These are phyloP conservation scores for Priceomyces medius DNA, from an alignment of 805 yeast species.

Conservation along the genomic window DNA sequence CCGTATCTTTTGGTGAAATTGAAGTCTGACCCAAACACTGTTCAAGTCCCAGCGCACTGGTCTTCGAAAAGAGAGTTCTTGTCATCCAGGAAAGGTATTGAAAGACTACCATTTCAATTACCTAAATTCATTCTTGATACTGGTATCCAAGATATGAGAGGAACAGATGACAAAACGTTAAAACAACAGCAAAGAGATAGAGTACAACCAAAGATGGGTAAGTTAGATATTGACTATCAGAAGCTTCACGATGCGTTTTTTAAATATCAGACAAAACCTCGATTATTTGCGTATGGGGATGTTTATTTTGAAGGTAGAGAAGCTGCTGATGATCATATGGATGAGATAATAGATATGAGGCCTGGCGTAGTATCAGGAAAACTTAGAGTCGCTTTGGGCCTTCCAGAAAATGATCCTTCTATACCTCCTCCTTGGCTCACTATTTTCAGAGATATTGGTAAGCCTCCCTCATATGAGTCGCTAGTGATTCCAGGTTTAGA, in stretches of 20 bases:
- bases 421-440: conserved; percentile 78
- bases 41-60: conserved; percentile 88
- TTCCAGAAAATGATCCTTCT: conserved; percentile 44
- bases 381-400: conserved; percentile 67
- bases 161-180: conserved; percentile 57
- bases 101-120: conserved; percentile 68
- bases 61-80: conserved; percentile 71
- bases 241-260: conserved; percentile 84
- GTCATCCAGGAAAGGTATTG: conserved; percentile 62
- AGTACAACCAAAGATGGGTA: conserved; percentile 87
- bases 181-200: conserved; percentile 76
- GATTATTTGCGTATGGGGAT: conserved; percentile 68
- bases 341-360: conserved; percentile 36
- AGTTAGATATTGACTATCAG: conserved; percentile 80
- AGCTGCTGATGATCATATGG: conserved; percentile 38
- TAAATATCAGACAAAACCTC: conserved; percentile 74
- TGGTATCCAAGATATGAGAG: conserved; percentile 85
- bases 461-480: conserved; percentile 79
- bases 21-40: conserved; percentile 62
- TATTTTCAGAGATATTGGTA: conserved; percentile 66
- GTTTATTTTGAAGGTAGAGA: conserved; percentile 78
- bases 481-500: conserved; percentile 55
- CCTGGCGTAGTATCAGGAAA: conserved; percentile 71
- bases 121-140: conserved; percentile 80
- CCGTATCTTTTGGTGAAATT: conserved; percentile 65